Evolutionary conservation across 2,329 filamentous ascomycete genomes (phyloP).

Genomic region (Neobulgaria alba): DNA sequence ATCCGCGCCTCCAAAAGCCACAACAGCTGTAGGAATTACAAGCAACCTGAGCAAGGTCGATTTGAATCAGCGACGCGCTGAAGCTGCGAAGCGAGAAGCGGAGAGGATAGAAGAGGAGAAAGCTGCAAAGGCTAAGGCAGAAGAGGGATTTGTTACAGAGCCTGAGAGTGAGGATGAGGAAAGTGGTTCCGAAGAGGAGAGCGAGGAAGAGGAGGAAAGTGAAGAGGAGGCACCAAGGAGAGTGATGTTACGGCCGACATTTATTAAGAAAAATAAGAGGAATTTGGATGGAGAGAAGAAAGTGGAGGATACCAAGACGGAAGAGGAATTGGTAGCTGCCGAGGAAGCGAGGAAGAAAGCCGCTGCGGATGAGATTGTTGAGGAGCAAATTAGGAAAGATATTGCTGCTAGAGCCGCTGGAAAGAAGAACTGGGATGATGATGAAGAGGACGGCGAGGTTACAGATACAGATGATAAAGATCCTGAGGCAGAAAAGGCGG

Average conservation of each 20-base stretch:
- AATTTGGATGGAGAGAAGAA: constrained; percentile 17
- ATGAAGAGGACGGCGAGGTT: constrained; percentile 64
- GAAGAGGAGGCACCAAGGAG: constrained; percentile 50
- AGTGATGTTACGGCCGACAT: constrained; percentile 55
- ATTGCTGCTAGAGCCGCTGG: constrained; percentile 64
- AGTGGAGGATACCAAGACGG: constrained; percentile 29
- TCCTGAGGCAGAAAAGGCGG: constrained; percentile 78
- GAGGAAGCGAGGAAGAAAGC: constrained; percentile 60
- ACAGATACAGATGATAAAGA: constrained; percentile 86
- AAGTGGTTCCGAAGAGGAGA: constrained; percentile 23
- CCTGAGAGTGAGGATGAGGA: constrained; percentile 30
- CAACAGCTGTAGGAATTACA: constrained; percentile 48
- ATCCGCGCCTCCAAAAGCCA: constrained; percentile 47
- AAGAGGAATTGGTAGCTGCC: constrained; percentile 38
- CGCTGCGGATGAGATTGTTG: constrained; percentile 69
- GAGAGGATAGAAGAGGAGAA: constrained; percentile 39
- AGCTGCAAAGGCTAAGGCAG: constrained; percentile 34
- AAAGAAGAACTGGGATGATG: constrained; percentile 78
- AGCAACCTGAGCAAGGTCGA: constrained; percentile 45
- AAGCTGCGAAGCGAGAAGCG: constrained; percentile 39
- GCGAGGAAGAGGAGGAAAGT: constrained; percentile 32
- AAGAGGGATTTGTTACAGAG: constrained; percentile 54
- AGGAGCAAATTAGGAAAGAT: constrained; percentile 80
- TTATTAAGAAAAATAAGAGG: constrained; percentile 51
- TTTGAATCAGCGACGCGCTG: constrained; percentile 38